Evolutionary conservation across 208 protist genomes (phyloP).

Genomic region (Tritrichomonas musculus): DNA sequence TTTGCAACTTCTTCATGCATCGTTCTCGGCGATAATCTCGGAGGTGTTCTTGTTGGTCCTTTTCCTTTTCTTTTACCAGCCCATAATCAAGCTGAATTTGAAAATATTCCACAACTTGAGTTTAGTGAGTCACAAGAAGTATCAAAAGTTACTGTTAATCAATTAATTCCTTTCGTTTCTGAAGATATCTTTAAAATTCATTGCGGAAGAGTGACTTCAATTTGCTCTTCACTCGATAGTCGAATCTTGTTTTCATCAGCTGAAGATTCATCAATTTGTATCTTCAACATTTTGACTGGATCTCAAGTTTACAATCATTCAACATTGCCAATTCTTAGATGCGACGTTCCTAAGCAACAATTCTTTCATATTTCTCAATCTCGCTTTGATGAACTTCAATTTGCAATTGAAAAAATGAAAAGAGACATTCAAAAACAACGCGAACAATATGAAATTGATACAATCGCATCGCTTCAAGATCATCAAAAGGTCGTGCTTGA

Average conservation of each 20-base stretch:
- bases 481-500: background rate
- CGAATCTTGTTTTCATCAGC: background rate
- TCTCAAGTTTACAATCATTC: background rate
- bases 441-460: background rate
- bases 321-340: background rate
- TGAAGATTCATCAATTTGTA: background rate
- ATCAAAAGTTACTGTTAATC: background rate
- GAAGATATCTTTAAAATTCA: background rate
- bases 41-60: background rate
- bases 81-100: background rate
- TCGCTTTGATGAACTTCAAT: background rate
- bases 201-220: background rate
- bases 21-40: background rate
- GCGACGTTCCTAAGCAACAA: background rate
- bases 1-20: background rate
- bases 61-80: background rate
- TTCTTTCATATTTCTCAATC: background rate
- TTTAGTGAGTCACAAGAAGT: background rate
- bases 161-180: background rate
- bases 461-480: background rate
- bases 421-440: conserved; percentile 2
- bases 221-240: background rate
- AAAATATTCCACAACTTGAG: conserved; percentile 9
- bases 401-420: background rate
- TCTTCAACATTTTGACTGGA: background rate